Conservation (phyloP, 495 filamentous ascomycete genomes). For the Xylaria scruposa region DNA sequence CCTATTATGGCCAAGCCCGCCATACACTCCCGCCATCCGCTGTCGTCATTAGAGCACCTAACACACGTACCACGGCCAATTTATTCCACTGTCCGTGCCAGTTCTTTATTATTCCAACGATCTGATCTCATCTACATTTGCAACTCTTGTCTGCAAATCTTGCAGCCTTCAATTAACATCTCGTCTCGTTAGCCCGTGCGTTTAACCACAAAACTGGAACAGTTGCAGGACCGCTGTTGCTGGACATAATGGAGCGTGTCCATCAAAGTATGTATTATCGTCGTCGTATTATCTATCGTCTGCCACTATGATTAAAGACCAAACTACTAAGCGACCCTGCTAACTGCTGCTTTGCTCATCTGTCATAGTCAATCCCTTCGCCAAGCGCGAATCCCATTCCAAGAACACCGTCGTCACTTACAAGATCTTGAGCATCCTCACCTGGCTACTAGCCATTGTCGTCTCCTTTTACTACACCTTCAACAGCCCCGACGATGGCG, state of each 20-base stretch:
- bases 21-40: background rate
- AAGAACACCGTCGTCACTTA: conserved; percentile 58
- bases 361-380: conserved; percentile 69
- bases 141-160: background rate
- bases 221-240: background rate
- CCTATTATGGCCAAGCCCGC: conserved; percentile 2
- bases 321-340: conserved; percentile 19
- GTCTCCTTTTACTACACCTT: conserved; percentile 73
- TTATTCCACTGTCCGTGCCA: background rate
- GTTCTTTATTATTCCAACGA: background rate
- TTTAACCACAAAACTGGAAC: conserved; percentile 4
- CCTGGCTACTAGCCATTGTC: conserved; percentile 74
- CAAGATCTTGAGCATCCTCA: conserved; percentile 71
- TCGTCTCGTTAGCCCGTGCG: background rate
- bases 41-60: conserved; percentile 14
- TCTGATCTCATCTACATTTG: background rate
- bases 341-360: conserved; percentile 9
- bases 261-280: conserved; percentile 43
- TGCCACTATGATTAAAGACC: background rate
- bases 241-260: conserved; percentile 49
- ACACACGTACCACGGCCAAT: conserved; percentile 9
- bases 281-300: background rate
- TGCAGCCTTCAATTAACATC: background rate
- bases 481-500: conserved; percentile 64
- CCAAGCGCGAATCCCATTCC: conserved; percentile 65